These are phyloP conservation scores for Candida rishiriensis DNA, from an alignment of 805 yeast species.

Conservation along the genomic window DNA sequence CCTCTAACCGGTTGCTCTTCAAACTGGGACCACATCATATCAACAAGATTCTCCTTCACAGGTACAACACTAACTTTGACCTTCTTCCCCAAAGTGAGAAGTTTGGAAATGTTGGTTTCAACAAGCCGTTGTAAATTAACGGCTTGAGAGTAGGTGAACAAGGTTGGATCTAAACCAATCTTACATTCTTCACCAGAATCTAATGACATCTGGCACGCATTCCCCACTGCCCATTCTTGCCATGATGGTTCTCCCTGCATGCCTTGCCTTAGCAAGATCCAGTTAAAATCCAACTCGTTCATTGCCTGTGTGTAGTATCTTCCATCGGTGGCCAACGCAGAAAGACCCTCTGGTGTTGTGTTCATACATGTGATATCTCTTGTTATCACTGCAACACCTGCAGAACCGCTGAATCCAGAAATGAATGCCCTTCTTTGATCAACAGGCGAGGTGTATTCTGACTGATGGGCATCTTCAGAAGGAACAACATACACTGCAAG, in stretches of 20 bases:
- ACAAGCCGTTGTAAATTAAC: constrained; percentile 32
- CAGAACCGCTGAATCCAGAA: constrained; percentile 57
- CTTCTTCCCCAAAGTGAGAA: constrained; percentile 9
- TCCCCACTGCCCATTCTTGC: constrained; percentile 54
- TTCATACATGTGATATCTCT: constrained; percentile 49
- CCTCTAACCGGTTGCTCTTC: constrained; percentile 62
- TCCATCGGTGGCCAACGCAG: constrained; percentile 57
- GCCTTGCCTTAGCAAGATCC: constrained; percentile 53
- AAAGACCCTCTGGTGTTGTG: constrained; percentile 48
- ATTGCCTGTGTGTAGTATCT: constrained; percentile 57
- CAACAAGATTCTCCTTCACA: constrained; percentile 44
- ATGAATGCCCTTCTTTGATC: constrained; percentile 56
- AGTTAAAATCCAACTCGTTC: constrained; percentile 56
- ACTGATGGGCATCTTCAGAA: constrained; percentile 60
- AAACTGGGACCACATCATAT: constrained; percentile 45
- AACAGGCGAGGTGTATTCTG: constrained; percentile 50
- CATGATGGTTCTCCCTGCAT: constrained; percentile 46
- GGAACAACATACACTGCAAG: constrained; percentile 66
- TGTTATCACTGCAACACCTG: constrained; percentile 57
- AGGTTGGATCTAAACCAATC: constrained; percentile 46
- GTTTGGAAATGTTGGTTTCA: constrained; percentile 21
- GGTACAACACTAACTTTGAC: constrained; percentile 40
- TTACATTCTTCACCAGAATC: constrained; percentile 37
- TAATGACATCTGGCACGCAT: constrained; percentile 44
- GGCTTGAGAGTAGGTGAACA: constrained; percentile 36